phyloP scores from a whole-genome alignment of 192 early-diverging fungal species.

The Geranomyces michiganensis region DNA sequence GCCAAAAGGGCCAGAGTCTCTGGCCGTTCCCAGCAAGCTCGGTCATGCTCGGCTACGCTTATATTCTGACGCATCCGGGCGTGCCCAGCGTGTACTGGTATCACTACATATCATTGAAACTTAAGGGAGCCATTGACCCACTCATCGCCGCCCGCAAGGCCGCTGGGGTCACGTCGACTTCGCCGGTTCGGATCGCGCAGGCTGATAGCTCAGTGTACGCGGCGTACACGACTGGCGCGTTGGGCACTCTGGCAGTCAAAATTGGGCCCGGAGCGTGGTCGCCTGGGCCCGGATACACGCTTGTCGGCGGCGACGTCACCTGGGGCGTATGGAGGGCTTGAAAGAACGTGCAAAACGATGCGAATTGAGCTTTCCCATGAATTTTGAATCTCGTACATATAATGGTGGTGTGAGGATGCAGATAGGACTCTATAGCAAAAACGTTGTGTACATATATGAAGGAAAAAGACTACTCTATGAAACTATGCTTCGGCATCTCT shows the following conservation, averaged over 20 bases:
- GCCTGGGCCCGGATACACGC: neutral
- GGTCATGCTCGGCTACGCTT: constrained; percentile 16
- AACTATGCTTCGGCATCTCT: too few relatives aligned
- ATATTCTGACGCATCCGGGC: constrained; percentile 24
- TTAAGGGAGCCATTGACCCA: neutral
- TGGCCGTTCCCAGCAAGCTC: constrained; percentile 3
- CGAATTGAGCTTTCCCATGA: too few relatives aligned
- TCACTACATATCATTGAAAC: neutral
- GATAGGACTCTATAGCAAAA: too few relatives aligned
- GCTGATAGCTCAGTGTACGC: neutral
- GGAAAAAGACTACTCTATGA: too few relatives aligned
- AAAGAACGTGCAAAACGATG: too few relatives aligned
- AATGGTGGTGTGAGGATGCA: too few relatives aligned
- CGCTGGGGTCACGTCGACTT: neutral
- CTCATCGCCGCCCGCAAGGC: neutral
- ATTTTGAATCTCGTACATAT: too few relatives aligned
- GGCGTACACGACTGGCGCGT: constrained; percentile 3
- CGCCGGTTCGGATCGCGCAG: neutral
- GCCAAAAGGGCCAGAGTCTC: constrained; percentile 6
- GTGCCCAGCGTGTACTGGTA: constrained; percentile 15
- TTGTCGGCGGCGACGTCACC: too few relatives aligned
- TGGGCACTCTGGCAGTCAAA: neutral
- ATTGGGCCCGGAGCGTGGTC: constrained; percentile 1
- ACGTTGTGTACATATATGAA: too few relatives aligned
- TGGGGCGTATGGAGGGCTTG: too few relatives aligned